phyloP scores from a whole-genome alignment of 768 basidiomycete species.

The Tricholoma sp. region DNA sequence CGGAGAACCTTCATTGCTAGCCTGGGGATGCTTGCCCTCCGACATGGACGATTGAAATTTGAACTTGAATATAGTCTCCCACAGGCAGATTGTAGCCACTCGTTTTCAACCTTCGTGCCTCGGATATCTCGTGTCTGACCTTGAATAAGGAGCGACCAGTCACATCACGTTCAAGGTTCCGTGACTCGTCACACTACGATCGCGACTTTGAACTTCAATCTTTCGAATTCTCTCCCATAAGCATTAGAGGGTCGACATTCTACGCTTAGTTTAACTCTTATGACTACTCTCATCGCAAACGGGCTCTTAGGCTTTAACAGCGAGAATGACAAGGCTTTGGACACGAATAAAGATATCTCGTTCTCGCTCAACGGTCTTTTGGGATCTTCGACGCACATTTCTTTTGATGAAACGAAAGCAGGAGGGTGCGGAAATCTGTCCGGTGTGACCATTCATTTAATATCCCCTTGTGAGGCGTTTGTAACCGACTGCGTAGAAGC shows the following conservation, averaged over 20 bases:
- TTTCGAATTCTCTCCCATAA: no score
- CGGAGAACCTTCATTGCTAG: neutral
- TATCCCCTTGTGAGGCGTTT: neutral
- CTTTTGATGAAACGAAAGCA: neutral
- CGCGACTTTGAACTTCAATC: no score
- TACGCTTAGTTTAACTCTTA: neutral
- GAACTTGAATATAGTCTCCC: no score
- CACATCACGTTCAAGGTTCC: neutral
- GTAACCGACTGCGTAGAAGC: neutral
- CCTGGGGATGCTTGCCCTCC: no score
- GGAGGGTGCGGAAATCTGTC: neutral
- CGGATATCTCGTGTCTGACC: no score
- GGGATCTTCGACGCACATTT: neutral
- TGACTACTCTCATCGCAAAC: conserved; percentile 17
- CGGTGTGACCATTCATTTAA: neutral
- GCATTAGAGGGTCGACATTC: neutral
- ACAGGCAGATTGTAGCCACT: no score
- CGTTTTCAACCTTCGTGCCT: no score
- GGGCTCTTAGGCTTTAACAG: conserved; percentile 11
- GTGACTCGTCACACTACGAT: neutral
- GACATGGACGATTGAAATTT: no score
- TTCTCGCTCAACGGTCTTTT: conserved; percentile 18
- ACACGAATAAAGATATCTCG: neutral
- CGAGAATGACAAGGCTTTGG: neutral
- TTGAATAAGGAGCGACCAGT: neutral